phyloP scores from a whole-genome alignment of 2,329 filamentous ascomycete genomes.

The Epichloe sibirici region DNA sequence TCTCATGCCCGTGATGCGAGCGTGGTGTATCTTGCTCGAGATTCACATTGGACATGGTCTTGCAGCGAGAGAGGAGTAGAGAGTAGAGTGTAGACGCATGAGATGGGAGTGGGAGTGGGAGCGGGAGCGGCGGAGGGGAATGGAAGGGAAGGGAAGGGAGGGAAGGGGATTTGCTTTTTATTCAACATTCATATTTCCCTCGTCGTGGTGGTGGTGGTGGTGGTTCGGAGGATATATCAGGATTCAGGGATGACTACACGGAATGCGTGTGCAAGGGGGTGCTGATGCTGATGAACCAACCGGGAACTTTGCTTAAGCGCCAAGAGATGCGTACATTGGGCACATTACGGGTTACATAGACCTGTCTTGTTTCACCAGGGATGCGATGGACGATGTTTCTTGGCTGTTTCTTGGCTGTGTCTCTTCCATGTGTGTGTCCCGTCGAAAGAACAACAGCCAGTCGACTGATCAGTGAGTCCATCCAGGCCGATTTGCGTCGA shows the following conservation, averaged over 20 bases:
- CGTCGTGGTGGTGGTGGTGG: not conserved
- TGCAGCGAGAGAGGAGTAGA: not conserved
- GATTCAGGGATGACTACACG: not conserved
- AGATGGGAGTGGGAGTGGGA: too few species aligned
- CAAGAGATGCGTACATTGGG: too few species aligned
- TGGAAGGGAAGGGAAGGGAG: not conserved
- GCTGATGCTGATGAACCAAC: too few species aligned
- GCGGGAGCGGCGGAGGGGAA: too few species aligned
- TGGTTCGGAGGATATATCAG: not conserved
- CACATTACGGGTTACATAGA: too few species aligned
- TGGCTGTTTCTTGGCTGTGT: too few species aligned
- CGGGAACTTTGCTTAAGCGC: not conserved
- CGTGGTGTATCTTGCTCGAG: not conserved
- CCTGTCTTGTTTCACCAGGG: not conserved
- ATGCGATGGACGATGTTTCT: not conserved
- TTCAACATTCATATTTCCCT: not conserved
- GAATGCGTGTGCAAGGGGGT: not conserved
- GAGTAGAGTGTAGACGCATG: not conserved
- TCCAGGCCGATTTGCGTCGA: too few species aligned
- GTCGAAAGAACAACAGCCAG: too few species aligned
- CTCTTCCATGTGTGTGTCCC: too few species aligned
- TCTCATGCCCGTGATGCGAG: not conserved
- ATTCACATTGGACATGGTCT: not conserved
- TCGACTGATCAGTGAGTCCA: too few species aligned
- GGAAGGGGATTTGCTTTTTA: not conserved